Evolutionary conservation across 1,284 basidiomycete species (phyloP), one percentile per base, ranked within the genome.

Genomic region (Pyrrhoderma noxium): DNA sequence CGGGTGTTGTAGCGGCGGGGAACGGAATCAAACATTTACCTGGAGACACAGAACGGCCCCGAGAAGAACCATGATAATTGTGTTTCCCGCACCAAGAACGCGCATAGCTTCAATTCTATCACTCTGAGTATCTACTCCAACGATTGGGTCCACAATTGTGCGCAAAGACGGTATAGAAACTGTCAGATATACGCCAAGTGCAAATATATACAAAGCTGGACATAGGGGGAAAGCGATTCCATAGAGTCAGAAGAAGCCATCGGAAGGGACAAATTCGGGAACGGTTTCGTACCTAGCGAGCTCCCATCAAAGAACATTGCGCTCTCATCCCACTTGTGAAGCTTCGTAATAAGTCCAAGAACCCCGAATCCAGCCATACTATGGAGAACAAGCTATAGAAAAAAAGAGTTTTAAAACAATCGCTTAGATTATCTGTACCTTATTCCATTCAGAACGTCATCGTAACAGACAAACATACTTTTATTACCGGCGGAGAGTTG

Each of bases 301-400:
- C 84, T 82, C 36, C 92, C 92, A 66, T 94, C 92, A 64, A 95
- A 95, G 71, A 89, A 92, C 70, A 93, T 78, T 13, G 92, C 92
- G 59, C 85, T 89, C 61, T 94, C 91, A 64, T 83, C 82, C 89
- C 91, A 94, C 57, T 74, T 77, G 67, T 87, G 75, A 55, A 94
- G 71, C 67, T 94, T 94, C 50, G 79, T 74, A 13, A 91, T 61
- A 50, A 92, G 72, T 3, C 82, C 83, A 23, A 85, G 58, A 41
- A 94, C 64, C 14, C 89, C 87, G 7, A 92, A 72, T 14, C 77
- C 84, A 53, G 91, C 76, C 64, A 93, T 80, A 36, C 78, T 85
- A 66, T 94, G 91, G 57, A 94, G 72, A 46, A 93, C 71, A 0
- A 87, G 87, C 90, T 54, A 47, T 39, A 46, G 13, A 37, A 39